Evolutionary conservation across 169 alveolate genomes (phyloP), one percentile per base, ranked within the genome.

Genomic region (Babesia ovata): DNA sequence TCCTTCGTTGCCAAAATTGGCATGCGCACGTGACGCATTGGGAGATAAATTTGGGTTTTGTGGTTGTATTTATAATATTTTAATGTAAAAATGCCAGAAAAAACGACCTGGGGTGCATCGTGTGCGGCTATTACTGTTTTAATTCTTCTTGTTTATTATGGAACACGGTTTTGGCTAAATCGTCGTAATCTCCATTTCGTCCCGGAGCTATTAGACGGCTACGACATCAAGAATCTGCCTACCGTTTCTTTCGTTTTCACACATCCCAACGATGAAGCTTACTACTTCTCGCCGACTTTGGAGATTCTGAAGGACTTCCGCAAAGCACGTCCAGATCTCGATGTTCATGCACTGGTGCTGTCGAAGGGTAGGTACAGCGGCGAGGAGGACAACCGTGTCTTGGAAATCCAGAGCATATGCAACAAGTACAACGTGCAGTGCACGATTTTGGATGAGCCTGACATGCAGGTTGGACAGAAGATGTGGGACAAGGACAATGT

Each of bases 251-350:
- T 94, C 56, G 87, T 95, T 6, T 86, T 93, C 42, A 97, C 97
- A 12, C 98, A 95, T 74, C 98, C 97, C 24, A 97, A 94, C 83
- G 98, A 95, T 81, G 98, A 95, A 84, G 85, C 94, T 21, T 94
- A 94, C 97, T 95, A 93, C 86, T 93, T 94, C 75, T 76, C 91
- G 33, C 98, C 98, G 6, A 89, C 96, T 33, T 87, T 94, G 48
- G 59, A 75, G 58, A 54, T 78, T 14, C 69, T 48, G 44, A 69
- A 39, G 54, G 73, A 8, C 33, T 71, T 39, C n/a, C 44, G 29
- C 56, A 19, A 17, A 14, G 36, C 57, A 21, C 7, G 4, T 26
- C 22, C 29, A 11, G 45, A 2, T 1, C 13, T 59, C 53, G 24
- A 39, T 14, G 22, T 56, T 17, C 33, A 59, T 0, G 46, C 66